Evolutionary conservation across 2,329 filamentous ascomycete species (phyloP), one percentile per base, ranked within the genome.

Genomic region (Zymoseptoria pseudotritici): DNA sequence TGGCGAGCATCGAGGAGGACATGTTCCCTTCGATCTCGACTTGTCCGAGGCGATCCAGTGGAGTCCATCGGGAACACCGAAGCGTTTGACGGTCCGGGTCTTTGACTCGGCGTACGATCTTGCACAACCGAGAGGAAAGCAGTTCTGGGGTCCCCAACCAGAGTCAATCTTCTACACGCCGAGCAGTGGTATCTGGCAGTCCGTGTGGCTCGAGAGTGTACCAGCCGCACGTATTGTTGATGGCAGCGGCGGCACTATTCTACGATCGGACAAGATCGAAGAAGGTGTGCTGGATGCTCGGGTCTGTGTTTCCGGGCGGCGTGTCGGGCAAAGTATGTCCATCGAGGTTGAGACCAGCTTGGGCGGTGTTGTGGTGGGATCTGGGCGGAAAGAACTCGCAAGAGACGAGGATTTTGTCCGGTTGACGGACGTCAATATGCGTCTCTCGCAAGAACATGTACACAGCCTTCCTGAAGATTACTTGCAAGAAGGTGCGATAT

Each of bases 131-230:
- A 78, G 86, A 31, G 86, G 86, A 0, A 89, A 89, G 70, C 86
- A 89, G 71, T 86, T 85, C 67, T 86, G 83, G 83, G 68, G 62
- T 19, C 66, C 70, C 8, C 77, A 83, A 70, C 82, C 83, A 0
- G 83, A 86, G 69, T 82, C 79, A 65, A 90, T 90, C 61, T 90
- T 87, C 71, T 90, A 90, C 70, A 84, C 84, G 0, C 84, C 87
- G 0, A 90, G 86, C 69, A 86, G 84, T 36, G 87, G 87, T 4
- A 89, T 90, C 63, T 90, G 87, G 87, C 87, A 89, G 69, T 81
- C 80, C 19, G 87, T 90, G 0, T 90, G 87, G 87, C 74, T 90
- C 1, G 84, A 86, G 64, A 77, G 78, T 50, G 82, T 84, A 1
- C 83, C 84, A 1, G 59, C 71, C 0, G 75, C 77, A 4, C 75